phyloP scores from a whole-genome alignment of 257 asterid genomes.

The Lithospermum erythrorhizon region DNA sequence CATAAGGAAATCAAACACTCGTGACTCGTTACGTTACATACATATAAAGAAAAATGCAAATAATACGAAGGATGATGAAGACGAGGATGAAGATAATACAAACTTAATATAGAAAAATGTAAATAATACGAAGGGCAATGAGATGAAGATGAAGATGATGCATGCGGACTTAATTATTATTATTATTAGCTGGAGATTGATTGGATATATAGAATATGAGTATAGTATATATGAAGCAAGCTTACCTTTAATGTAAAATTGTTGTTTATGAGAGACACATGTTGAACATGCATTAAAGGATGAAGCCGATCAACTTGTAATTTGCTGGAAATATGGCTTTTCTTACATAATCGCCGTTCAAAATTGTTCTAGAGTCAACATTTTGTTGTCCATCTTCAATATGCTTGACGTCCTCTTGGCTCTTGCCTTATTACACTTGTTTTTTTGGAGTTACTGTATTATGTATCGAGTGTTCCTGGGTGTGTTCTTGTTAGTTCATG shows the following conservation, averaged over 20 bases:
- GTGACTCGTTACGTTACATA: too few species aligned
- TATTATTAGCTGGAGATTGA: constrained; percentile 14
- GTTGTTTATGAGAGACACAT: constrained; percentile 45
- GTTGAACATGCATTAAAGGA: constrained; percentile 72
- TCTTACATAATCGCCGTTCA: constrained; percentile 34
- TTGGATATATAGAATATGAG: constrained; percentile 31
- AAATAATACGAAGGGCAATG: constrained; percentile 16
- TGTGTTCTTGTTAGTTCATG: too few species aligned
- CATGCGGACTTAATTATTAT: too few species aligned
- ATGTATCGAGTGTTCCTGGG: too few species aligned
- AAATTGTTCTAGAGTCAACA: constrained; percentile 21
- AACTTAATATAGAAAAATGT: too few species aligned
- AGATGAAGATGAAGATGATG: constrained; percentile 3
- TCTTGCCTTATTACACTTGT: too few species aligned
- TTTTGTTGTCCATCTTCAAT: constrained; percentile 1
- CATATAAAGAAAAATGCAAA: too few species aligned
- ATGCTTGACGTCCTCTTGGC: neutral
- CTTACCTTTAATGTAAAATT: constrained; percentile 16
- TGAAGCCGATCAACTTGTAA: constrained; percentile 50
- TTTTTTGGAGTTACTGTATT: too few species aligned
- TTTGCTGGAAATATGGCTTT: constrained; percentile 47
- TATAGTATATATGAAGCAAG: constrained; percentile 18
- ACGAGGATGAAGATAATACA: constrained; percentile 7
- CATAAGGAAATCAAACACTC: neutral
- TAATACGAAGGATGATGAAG: constrained; percentile 13